Evolutionary conservation across 495 filamentous ascomycete genomes (phyloP).

Genomic region (Hyphodiscus hymeniophilus): DNA sequence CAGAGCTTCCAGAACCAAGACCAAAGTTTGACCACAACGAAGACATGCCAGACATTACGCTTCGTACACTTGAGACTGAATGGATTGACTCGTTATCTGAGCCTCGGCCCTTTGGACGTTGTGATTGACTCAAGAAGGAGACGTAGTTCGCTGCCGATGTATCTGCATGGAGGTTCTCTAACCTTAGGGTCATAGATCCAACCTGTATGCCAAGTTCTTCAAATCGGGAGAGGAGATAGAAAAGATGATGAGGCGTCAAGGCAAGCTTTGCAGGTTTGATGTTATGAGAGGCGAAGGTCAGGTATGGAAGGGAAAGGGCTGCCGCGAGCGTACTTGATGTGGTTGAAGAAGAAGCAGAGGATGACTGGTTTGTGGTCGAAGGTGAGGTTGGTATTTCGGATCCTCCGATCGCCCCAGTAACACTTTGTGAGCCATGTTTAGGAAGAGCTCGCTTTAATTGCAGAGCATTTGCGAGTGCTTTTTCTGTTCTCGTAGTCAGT

Average conservation of each 20-base stretch:
- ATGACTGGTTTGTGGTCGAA: conserved; percentile 38
- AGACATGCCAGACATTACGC: conserved; percentile 94
- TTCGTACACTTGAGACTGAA: conserved; percentile 93
- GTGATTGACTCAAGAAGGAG: conserved; percentile 80
- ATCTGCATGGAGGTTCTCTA: conserved; percentile 90
- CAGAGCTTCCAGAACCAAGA: conserved; percentile 62
- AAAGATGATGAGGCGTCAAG: conserved; percentile 94
- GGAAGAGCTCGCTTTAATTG: conserved; percentile 61
- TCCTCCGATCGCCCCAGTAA: conserved; percentile 36
- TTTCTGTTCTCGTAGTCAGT: too few relatives aligned
- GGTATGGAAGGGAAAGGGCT: conserved; percentile 74
- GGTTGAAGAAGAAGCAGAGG: conserved; percentile 52
- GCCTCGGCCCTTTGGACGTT: conserved; percentile 62
- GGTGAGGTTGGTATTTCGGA: conserved; percentile 39
- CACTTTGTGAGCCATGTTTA: conserved; percentile 54
- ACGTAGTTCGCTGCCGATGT: conserved; percentile 86
- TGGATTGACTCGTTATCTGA: conserved; percentile 85
- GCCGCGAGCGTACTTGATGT: conserved; percentile 67
- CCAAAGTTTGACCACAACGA: conserved; percentile 85
- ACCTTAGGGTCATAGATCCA: conserved; percentile 88
- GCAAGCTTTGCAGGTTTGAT: conserved; percentile 86
- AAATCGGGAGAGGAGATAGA: conserved; percentile 89
- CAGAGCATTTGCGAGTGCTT: conserved; percentile 90
- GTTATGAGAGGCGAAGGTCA: conserved; percentile 75
- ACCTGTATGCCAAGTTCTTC: conserved; percentile 85